Evolutionary conservation across 306 rosid genomes (phyloP).

Genomic region (Elaeagnus macrophylla): DNA sequence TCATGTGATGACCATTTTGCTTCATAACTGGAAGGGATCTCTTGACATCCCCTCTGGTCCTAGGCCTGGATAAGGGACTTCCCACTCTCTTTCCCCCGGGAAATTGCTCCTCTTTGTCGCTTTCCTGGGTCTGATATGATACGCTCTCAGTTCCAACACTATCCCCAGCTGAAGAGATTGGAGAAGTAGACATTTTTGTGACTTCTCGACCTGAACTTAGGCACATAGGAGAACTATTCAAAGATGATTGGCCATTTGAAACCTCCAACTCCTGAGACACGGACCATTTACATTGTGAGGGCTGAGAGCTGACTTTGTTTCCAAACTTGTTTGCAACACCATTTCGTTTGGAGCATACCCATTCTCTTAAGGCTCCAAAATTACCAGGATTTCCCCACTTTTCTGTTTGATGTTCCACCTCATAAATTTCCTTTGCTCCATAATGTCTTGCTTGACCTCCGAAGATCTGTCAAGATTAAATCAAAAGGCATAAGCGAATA

Average conservation of each 20-base stretch:
- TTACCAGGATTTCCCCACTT: conserved; percentile 26
- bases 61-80: conserved; percentile 22
- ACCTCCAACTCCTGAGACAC: conserved; percentile 11
- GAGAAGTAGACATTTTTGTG: conserved; percentile 10
- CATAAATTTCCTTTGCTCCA: conserved; percentile 19
- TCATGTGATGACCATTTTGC: conserved; percentile 11
- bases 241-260: conserved; percentile 22
- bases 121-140: conserved; percentile 15
- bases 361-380: conserved; percentile 30
- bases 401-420: conserved; percentile 14
- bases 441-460: conserved; percentile 19
- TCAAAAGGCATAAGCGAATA: not conserved
- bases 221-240: conserved; percentile 11
- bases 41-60: conserved; percentile 15
- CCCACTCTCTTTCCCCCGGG: conserved; percentile 24
- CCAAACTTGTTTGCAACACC: conserved; percentile 32
- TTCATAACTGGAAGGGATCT: conserved; percentile 18
- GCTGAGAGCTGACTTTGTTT: conserved; percentile 20
- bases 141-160: conserved; percentile 19
- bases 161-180: conserved; percentile 29
- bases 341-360: conserved; percentile 49
- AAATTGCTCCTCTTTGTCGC: conserved; percentile 22
- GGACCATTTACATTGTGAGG: conserved; percentile 20
- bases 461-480: conserved; percentile 12
- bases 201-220: conserved; percentile 17